Percentiles rank a stretch among this genome's conserved stretches.
Conservation (phyloP, 2,329 filamentous ascomycete species). For the Penicillium sp. region DNA sequence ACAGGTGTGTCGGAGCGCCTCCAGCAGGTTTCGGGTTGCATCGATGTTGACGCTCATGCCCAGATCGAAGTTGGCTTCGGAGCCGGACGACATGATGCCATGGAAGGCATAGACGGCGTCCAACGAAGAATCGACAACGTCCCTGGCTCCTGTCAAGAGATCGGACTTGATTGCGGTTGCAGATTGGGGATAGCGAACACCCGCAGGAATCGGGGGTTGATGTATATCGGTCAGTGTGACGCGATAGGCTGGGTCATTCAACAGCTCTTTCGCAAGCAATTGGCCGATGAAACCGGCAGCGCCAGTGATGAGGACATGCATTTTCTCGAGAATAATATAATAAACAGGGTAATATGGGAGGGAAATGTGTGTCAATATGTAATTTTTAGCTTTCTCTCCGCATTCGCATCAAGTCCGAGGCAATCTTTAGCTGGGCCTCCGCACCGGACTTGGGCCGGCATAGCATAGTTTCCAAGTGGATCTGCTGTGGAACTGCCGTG, state of each 20-base stretch:
- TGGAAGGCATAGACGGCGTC: slow-evolving; percentile 61
- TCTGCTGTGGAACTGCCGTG: slow-evolving; percentile 2
- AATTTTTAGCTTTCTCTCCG: slow-evolving; percentile 25
- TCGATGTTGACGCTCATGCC: slow-evolving; percentile 62
- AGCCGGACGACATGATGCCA: slow-evolving; percentile 65
- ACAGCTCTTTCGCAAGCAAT: slow-evolving; percentile 55
- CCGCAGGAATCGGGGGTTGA: slow-evolving; percentile 50
- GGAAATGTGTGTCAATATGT: neutral
- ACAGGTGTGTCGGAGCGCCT: slow-evolving; percentile 49
- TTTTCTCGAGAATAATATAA: slow-evolving; percentile 14
- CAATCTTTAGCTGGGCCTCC: slow-evolving; percentile 18
- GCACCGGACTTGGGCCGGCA: slow-evolving; percentile 32
- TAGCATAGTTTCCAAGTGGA: slow-evolving; percentile 9
- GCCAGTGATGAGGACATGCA: slow-evolving; percentile 61
- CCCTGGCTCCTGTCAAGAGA: slow-evolving; percentile 46
- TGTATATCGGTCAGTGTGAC: slow-evolving; percentile 59
- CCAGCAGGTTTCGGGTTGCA: slow-evolving; percentile 55
- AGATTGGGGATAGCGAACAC: slow-evolving; percentile 50
- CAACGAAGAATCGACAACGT: slow-evolving; percentile 43
- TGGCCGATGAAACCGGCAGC: slow-evolving; percentile 65
- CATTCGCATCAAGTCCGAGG: slow-evolving; percentile 40
- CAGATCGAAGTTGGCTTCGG: slow-evolving; percentile 60
- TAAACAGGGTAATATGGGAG: neutral
- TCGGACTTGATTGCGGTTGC: slow-evolving; percentile 53
- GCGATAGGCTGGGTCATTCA: slow-evolving; percentile 47